Conservation (phyloP, 352 stramenopile species). For the Phytophthora tubulina region DNA sequence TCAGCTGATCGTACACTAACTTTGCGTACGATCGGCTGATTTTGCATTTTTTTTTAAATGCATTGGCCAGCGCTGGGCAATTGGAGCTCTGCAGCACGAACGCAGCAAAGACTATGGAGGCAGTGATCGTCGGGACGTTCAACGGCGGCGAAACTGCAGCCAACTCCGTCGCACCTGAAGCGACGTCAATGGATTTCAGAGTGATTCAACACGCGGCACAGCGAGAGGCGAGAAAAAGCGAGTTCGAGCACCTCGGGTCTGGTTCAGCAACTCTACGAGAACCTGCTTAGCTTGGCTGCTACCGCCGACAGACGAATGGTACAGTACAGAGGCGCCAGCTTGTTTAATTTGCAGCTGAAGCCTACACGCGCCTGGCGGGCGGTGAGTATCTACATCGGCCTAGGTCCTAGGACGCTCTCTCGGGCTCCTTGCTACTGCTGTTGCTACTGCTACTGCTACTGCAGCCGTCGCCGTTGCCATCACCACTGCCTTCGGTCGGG, state of each 20-base stretch:
- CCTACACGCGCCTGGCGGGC: too few species aligned
- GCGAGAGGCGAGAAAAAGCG: neutral
- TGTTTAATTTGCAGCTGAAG: conserved; percentile 15
- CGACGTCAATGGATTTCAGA: conserved; percentile 5
- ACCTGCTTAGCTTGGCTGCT: neutral
- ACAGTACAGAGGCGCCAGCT: conserved; percentile 24
- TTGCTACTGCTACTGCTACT: conserved; percentile 2
- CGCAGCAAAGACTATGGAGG: neutral
- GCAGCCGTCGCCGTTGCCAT: neutral
- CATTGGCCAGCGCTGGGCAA: too few species aligned
- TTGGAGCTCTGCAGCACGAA: too few species aligned
- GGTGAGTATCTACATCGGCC: neutral
- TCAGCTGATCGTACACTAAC: too few species aligned
- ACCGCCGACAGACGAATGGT: neutral
- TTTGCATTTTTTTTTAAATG: too few species aligned
- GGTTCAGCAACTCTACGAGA: neutral
- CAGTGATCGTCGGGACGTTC: neutral
- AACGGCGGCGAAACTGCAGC: conserved; percentile 2
- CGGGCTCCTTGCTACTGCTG: conserved; percentile 9
- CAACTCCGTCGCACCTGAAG: neutral
- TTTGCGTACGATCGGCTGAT: too few species aligned
- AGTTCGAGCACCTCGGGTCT: neutral
- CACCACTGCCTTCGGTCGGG: conserved; percentile 20
- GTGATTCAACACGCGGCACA: conserved; percentile 7
- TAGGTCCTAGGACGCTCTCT: conserved; percentile 6